These are phyloP conservation scores for Metschnikowia cerradonensis DNA, from an alignment of 805 yeast species.

Conservation along the genomic window DNA sequence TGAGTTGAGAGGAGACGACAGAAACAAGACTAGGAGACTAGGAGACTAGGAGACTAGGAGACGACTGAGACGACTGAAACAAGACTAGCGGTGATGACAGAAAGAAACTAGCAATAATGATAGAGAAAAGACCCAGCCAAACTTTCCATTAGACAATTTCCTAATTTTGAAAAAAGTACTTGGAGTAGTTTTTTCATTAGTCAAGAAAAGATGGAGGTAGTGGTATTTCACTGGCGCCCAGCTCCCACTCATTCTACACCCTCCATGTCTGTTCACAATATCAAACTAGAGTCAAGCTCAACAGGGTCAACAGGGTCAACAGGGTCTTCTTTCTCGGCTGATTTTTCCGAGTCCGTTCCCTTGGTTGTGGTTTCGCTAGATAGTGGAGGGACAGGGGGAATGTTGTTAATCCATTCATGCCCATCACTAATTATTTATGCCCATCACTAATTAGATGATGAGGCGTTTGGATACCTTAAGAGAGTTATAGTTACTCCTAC, in stretches of 20 bases:
- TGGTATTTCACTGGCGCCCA: conserved; percentile 42
- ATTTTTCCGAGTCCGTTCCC: conserved; percentile 19
- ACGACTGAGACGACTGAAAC: no score
- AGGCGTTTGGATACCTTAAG: no score
- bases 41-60: no score
- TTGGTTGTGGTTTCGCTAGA: conserved; percentile 27
- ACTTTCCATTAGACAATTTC: conserved; percentile 43
- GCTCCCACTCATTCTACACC: conserved; percentile 43
- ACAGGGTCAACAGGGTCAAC: conserved; percentile 35
- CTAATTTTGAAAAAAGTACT: conserved; percentile 26
- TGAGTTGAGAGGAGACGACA: no score
- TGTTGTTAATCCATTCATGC: no score
- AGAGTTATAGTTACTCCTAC: no score
- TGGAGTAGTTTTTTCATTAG: conserved; percentile 35
- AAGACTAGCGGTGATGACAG: no score
- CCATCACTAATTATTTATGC: no score
- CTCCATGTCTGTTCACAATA: conserved; percentile 31
- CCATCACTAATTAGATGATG: no score
- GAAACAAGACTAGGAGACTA: no score
- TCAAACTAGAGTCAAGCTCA: conserved; percentile 43
- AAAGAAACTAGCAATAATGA: no score
- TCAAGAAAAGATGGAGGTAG: conserved; percentile 37
- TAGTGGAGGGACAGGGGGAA: conserved; percentile 19
- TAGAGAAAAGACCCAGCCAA: background rate
- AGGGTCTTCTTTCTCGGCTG: conserved; percentile 39